phyloP scores from a whole-genome alignment of 2,329 filamentous ascomycete genomes.

The Colletotrichum neosansevieriae region DNA sequence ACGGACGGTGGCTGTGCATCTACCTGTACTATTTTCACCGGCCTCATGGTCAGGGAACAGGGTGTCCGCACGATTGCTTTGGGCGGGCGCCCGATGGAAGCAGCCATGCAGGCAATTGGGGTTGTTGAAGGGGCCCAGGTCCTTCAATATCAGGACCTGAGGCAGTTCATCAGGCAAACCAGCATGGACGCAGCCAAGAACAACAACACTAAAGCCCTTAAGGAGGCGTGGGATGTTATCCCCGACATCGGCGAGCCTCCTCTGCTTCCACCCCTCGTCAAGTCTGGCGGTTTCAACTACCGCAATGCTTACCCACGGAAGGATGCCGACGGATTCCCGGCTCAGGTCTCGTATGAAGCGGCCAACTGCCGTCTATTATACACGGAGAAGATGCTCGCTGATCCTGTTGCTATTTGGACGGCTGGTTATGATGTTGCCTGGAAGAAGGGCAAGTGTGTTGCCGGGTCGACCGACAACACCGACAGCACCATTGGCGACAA shows the following conservation, averaged over 20 bases:
- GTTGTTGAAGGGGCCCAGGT: slow-evolving; percentile 66
- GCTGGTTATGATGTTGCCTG: slow-evolving; percentile 55
- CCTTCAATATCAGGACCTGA: slow-evolving; percentile 45
- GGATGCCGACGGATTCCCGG: slow-evolving; percentile 52
- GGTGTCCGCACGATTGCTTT: slow-evolving; percentile 68
- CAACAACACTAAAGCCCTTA: slow-evolving; percentile 7
- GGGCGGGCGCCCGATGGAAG: slow-evolving; percentile 65
- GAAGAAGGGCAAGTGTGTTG: slow-evolving; percentile 48
- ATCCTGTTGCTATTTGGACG: slow-evolving; percentile 62
- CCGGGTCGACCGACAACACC: slow-evolving; percentile 32
- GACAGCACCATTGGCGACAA: slow-evolving; percentile 37
- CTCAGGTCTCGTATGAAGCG: slow-evolving; percentile 69
- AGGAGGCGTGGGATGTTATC: not conserved
- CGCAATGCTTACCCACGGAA: slow-evolving; percentile 50
- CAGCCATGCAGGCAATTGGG: slow-evolving; percentile 69
- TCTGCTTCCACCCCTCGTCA: slow-evolving; percentile 40
- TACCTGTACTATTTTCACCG: slow-evolving; percentile 69
- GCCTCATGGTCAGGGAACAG: slow-evolving; percentile 63
- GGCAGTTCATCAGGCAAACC: slow-evolving; percentile 12
- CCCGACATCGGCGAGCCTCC: slow-evolving; percentile 26
- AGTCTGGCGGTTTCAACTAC: slow-evolving; percentile 60
- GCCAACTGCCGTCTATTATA: slow-evolving; percentile 70
- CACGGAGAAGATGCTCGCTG: slow-evolving; percentile 60
- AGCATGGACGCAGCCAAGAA: slow-evolving; percentile 27
- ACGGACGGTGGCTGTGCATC: slow-evolving; percentile 70